Percentiles rank a stretch among this genome's conserved stretches.
phyloP scores from a whole-genome alignment of 1,284 basidiomycete genomes.

The Cryptococcus floricola region DNA sequence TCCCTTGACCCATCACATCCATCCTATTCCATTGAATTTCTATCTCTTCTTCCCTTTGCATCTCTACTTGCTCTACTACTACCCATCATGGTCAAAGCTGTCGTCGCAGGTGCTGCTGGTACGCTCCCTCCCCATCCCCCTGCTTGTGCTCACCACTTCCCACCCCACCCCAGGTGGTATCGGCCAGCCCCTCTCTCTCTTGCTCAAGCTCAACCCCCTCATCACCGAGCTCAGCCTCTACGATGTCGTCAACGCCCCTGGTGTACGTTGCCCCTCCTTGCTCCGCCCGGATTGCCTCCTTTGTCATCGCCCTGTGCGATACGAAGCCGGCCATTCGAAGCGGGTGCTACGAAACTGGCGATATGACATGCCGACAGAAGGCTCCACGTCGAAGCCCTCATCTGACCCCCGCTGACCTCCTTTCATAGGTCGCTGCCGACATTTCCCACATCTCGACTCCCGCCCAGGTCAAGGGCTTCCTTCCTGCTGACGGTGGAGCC shows the following conservation, averaged over 20 bases:
- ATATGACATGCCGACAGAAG: background rate
- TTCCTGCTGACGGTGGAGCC: conserved; percentile 47
- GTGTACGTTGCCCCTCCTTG: conserved; percentile 32
- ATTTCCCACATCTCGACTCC: conserved; percentile 89
- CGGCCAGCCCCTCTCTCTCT: conserved; percentile 85
- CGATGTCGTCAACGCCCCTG: conserved; percentile 59
- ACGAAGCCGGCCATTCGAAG: background rate
- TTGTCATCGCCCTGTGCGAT: background rate
- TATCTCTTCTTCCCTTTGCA: background rate
- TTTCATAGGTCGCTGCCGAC: conserved; percentile 67
- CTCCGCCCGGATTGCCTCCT: conserved; percentile 2
- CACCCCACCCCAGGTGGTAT: conserved; percentile 54
- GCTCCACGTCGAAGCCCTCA: background rate
- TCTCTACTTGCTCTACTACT: background rate
- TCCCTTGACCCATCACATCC: background rate
- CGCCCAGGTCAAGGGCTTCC: conserved; percentile 64
- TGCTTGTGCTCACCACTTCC: background rate
- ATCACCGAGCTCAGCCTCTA: conserved; percentile 84
- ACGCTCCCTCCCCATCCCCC: conserved; percentile 23
- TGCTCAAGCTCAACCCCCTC: conserved; percentile 80
- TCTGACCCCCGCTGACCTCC: background rate
- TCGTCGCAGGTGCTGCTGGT: conserved; percentile 90
- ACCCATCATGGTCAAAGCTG: conserved; percentile 76
- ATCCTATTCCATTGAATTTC: conserved; percentile 4
- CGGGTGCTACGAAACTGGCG: too few species aligned